phyloP scores from a whole-genome alignment of 1,139 yeast species.

The Protomyces inundatus region DNA sequence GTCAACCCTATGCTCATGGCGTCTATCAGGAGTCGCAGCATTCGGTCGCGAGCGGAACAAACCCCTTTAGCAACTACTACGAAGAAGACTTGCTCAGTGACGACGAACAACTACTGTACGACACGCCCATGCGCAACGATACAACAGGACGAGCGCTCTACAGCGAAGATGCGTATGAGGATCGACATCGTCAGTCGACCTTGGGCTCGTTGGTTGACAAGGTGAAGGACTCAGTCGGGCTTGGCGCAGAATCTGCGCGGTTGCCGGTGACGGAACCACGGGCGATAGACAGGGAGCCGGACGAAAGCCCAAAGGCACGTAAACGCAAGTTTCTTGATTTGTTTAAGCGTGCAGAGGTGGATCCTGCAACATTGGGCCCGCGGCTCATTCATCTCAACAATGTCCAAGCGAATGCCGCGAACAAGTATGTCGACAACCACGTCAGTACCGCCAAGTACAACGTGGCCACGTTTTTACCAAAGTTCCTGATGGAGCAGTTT shows the following conservation, averaged over 20 bases:
- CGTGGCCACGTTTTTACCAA: constrained; percentile 86
- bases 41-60: constrained; percentile 18
- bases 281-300: constrained; percentile 7
- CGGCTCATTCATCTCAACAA: constrained; percentile 68
- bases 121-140: not conserved
- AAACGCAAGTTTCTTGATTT: constrained; percentile 1
- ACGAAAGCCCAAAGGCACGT: not conserved
- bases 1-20: not conserved
- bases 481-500: constrained; percentile 91
- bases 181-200: not conserved
- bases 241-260: constrained; percentile 16
- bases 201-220: constrained; percentile 17
- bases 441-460: constrained; percentile 97
- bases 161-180: not conserved
- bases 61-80: constrained; percentile 21
- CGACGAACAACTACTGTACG: constrained; percentile 14
- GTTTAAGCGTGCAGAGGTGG: constrained; percentile 38
- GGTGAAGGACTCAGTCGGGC: constrained; percentile 11
- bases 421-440: constrained; percentile 71
- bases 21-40: constrained; percentile 12
- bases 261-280: constrained; percentile 30
- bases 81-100: constrained; percentile 18
- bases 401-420: constrained; percentile 48
- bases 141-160: not conserved
- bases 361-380: constrained; percentile 48